Evolutionary conservation across 2,329 filamentous ascomycete genomes (phyloP), one percentile per base, ranked within the genome.

Genomic region (Penicillium brasilianum): DNA sequence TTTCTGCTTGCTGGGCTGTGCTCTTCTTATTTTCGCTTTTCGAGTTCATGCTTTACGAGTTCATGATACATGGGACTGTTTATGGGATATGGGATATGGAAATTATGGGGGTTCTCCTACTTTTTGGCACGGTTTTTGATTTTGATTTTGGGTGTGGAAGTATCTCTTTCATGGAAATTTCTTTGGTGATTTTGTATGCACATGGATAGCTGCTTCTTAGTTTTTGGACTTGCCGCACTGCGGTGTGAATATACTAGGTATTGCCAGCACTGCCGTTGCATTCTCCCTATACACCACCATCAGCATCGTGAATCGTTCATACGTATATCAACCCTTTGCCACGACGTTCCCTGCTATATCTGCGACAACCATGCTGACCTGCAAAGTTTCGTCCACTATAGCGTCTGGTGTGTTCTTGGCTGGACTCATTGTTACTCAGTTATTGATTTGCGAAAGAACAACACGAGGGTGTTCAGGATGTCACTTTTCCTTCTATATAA

Each of bases 31-130:
- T 54, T n/a, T 57, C 36, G 30, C 18, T 53, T 30, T 49, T 28
- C 34, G 44, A 36, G 28, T 56, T 37, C 62, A 66, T 62, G 62
- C 53, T 62, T 62, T 59, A 71, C 57, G 69, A 71, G 67, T 51
- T 67, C 55, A 71, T 55, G 69, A 71, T 66, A 68, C 60, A 67
- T 62, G 62, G 37, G 32, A 16, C 3, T 49, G 20, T 46, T 28
- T 46, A 63, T 60, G 60, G 5, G 43, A 46, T 46, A 46, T 46
- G 43, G 57, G 48, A 54, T 58, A 54, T 57, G 43, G 53, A 46
- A 59, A 32, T 58, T 53, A 50, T 59, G 62, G 51, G 64, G 52
- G n/a, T 25, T 56, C 22, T n/a, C 5, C 14, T n/a, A 18, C 8
- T 13, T 34, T 11, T 36, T 14, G 50, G n/a, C 34, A 34, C 32